phyloP scores from a whole-genome alignment of 2,329 filamentous ascomycete species.

The Ophiostoma ulmi region DNA sequence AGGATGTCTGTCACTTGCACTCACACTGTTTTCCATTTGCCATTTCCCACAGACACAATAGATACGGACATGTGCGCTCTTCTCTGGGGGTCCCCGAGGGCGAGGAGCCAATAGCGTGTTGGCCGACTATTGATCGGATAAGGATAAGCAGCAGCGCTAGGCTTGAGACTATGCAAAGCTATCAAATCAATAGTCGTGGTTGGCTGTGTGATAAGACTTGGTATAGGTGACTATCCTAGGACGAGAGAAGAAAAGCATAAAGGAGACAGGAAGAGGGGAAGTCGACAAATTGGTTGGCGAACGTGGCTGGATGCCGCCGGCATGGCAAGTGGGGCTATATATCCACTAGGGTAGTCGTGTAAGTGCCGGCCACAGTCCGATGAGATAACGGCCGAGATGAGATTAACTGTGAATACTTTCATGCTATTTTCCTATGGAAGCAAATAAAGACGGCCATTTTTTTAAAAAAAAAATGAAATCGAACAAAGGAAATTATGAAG shows the following conservation, averaged over 20 bases:
- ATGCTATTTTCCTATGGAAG: background rate
- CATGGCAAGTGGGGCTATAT: background rate
- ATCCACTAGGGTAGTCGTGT: background rate
- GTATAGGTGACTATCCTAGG: background rate
- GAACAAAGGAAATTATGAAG: too few relatives aligned
- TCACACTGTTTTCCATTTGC: background rate
- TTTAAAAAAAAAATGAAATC: background rate
- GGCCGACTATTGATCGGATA: background rate
- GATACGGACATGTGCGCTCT: background rate
- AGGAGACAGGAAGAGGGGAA: background rate
- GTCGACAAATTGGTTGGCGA: background rate
- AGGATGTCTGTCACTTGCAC: background rate
- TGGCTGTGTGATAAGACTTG: background rate
- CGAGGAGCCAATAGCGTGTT: background rate
- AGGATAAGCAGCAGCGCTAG: background rate
- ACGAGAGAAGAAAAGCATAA: background rate
- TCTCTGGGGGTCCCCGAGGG: background rate
- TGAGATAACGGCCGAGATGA: background rate
- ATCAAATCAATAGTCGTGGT: background rate
- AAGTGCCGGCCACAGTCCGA: background rate
- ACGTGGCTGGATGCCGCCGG: background rate
- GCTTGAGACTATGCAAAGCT: background rate
- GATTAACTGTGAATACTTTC: background rate
- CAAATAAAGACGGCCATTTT: background rate
- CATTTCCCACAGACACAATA: background rate